Base-by-base conservation (phyloP, 305 asterid species). In the Ajuga reptans region DNA sequence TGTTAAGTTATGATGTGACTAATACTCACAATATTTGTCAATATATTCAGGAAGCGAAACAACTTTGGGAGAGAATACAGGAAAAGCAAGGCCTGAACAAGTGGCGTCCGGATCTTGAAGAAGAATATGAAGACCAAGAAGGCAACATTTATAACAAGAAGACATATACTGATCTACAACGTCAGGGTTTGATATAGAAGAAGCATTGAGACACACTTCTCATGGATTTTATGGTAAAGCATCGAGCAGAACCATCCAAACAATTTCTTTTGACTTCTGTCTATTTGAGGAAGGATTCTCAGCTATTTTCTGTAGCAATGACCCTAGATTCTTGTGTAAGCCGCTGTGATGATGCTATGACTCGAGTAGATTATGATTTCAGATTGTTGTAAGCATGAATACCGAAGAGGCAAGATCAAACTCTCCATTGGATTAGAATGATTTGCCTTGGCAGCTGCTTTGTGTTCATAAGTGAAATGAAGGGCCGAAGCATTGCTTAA, bases 51-150 rank as follows among this genome's bases (percentile, higher is more conserved):
- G 99, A 94, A 83, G 98, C 99, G 2, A 86, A 88, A 79, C 88
- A 83, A 63, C 96, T 91, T 39, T 94, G 98, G 98, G 98, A 88
- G 84, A 84, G 67, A 82, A 94, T 87, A 81, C 96, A 91, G 79
- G 93, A 85, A 75, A 82, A 82, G 70, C 96, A 88, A 79, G 97
- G 97, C 18, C 63, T 89, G 64, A 82, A 91, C 77, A 94, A 91
- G 81, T 94, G 96, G 96, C 96, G 96, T 29, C 98, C 99, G 2
- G 99, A 94, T 59, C 97, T 91, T 57, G 98, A 91, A 83, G 99
- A 91, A 79, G 97, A 94, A 75, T 94, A 91, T 68, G 98, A 94
- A 87, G 97, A 94, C 64, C 84, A 80, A 64, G 99, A 91, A 87
- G 98, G 99, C 54, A 94, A 94, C 83, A 91, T 94, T 68, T 94